Evolutionary conservation across 306 rosid species (phyloP), one percentile per base, ranked within the genome.

Genomic region (Carpinus fangiana): DNA sequence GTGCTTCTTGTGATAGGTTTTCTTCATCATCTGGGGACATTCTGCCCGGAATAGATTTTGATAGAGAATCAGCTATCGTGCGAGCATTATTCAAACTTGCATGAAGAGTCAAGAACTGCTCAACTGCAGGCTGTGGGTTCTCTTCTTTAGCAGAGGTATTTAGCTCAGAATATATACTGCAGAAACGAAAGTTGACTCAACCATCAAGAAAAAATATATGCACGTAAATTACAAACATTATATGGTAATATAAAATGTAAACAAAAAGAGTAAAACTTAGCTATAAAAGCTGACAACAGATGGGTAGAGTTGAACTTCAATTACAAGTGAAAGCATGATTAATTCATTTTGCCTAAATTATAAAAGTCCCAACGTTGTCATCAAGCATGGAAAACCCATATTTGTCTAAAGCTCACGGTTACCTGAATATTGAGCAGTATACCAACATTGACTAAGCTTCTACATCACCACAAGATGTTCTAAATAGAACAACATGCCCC

Each of bases 81-180:
- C 79, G 82, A 67, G 84, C 90, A 20, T 78, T 88, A 82, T 73
- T 91, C 79, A 96, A 82, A 86, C 78, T 88, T 4, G 91, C 67
- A 70, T 86, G 96, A 75, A 95, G 96, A 57, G 88, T 74, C 86
- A 93, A 76, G 83, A 88, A 96, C 88, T 93, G 96, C 76, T 91
- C 98, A 8, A 96, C 89, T 48, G 93, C 81, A 20, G 86, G 93
- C 86, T 90, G 97, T 5, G 97, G 97, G 81, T 88, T 86, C 14
- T 89, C 91, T 77, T 96, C 98, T 80, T 88, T 93, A 4, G 98
- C 90, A 38, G 92, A 86, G 67, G 65, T 82, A 64, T 80, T 87
- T 85, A 93, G 80, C 77, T 91, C 98, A 0, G 97, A 91, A 79
- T 90, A 91, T 60, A 79, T 79, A 78, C 99, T 96, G 91, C 88